These are phyloP conservation scores for Xylariales sp. DNA, from an alignment of 2,329 filamentous ascomycete species.

Conservation along the genomic window DNA sequence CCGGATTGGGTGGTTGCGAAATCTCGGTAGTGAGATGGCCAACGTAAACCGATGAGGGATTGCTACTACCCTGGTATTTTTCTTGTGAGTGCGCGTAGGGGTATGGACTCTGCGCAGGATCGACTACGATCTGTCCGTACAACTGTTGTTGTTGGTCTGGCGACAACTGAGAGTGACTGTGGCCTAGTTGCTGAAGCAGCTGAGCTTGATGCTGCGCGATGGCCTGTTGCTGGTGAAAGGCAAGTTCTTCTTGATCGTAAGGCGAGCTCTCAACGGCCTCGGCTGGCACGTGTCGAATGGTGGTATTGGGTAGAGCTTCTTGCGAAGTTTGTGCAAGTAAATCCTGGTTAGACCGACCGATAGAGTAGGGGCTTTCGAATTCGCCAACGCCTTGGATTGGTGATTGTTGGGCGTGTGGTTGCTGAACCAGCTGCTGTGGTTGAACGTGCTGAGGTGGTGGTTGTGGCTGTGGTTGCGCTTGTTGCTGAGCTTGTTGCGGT, in stretches of 20 bases:
- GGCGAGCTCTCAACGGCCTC: slow-evolving; percentile 59
- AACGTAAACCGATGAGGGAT: slow-evolving; percentile 45
- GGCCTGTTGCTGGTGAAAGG: slow-evolving; percentile 56
- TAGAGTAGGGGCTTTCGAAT: slow-evolving; percentile 52
- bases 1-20: slow-evolving; percentile 62
- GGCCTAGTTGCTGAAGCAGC: slow-evolving; percentile 38
- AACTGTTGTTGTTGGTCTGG: slow-evolving; percentile 53
- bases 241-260: slow-evolving; percentile 58
- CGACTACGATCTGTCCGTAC: slow-evolving; percentile 55
- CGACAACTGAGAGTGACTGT: slow-evolving; percentile 33
- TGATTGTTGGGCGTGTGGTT: slow-evolving; percentile 53
- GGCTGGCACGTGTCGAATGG: slow-evolving; percentile 61
- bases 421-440: slow-evolving; percentile 35
- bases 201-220: slow-evolving; percentile 45
- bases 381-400: slow-evolving; percentile 60
- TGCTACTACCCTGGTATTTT: slow-evolving; percentile 47
- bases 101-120: slow-evolving; percentile 53
- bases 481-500: slow-evolving; percentile 30
- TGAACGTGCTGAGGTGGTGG: slow-evolving; percentile 20
- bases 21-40: slow-evolving; percentile 48
- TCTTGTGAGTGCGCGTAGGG: slow-evolving; percentile 52
- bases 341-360: slow-evolving; percentile 56
- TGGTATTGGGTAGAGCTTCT: slow-evolving; percentile 55
- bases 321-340: slow-evolving; percentile 56
- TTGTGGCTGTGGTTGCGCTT: slow-evolving; percentile 41